Conservation (phyloP, 2,329 filamentous ascomycete species). For the Tympanopsis confertula region DNA sequence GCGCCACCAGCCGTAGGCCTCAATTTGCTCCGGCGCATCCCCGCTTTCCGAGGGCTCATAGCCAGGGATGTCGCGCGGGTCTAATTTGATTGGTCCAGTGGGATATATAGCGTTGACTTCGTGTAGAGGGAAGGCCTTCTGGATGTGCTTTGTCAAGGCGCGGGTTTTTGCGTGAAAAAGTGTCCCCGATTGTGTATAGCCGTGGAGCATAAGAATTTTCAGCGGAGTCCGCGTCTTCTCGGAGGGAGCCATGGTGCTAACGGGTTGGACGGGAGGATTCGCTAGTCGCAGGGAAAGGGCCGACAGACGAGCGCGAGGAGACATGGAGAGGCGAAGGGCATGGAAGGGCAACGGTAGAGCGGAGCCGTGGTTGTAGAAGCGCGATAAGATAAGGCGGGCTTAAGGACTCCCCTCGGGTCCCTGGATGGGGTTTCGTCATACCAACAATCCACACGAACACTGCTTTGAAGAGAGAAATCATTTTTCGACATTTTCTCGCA, state of each 20-base stretch:
- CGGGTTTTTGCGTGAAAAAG: slow-evolving; percentile 56
- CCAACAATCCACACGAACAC: too few relatives aligned
- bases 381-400: too few relatives aligned
- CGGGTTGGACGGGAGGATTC: background rate
- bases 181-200: slow-evolving; percentile 55
- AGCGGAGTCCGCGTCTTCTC: background rate
- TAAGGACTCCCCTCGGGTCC: too few relatives aligned
- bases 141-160: slow-evolving; percentile 48
- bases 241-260: slow-evolving; percentile 1
- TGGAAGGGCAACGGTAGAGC: too few relatives aligned
- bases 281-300: too few relatives aligned
- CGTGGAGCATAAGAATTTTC: slow-evolving; percentile 16
- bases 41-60: slow-evolving; percentile 21
- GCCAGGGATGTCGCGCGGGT: slow-evolving; percentile 32
- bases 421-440: too few relatives aligned
- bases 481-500: too few relatives aligned
- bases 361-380: too few relatives aligned
- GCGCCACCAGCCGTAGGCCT: slow-evolving; percentile 53
- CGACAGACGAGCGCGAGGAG: too few relatives aligned
- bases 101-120: slow-evolving; percentile 35
- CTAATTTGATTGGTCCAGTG: slow-evolving; percentile 29
- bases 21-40: slow-evolving; percentile 25
- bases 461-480: too few relatives aligned
- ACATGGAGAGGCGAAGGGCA: too few relatives aligned
- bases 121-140: slow-evolving; percentile 41